Percentiles rank a stretch among this genome's conserved stretches.
Evolutionary conservation across 495 filamentous ascomycete species (phyloP).

Genomic region (Penicillium mononematosum): DNA sequence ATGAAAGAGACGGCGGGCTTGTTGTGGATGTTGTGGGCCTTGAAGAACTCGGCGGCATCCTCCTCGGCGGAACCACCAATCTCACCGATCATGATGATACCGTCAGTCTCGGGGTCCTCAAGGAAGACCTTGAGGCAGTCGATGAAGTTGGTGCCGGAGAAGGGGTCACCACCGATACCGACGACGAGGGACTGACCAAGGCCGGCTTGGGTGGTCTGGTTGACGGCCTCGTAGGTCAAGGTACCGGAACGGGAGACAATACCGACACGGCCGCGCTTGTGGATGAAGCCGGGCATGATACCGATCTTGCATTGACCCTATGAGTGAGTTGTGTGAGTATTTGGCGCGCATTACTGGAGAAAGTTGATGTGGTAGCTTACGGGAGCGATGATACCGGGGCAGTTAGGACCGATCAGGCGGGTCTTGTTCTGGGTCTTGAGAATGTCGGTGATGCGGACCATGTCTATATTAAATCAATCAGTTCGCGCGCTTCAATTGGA

Average conservation of each 20-base stretch:
- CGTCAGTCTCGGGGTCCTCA: conserved; percentile 92
- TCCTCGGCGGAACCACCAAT: conserved; percentile 97
- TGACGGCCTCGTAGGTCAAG: conserved; percentile 98
- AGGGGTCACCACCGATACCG: conserved; percentile 97
- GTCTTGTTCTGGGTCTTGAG: conserved; percentile 98
- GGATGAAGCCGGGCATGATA: conserved; percentile 99
- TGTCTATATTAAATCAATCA: conserved; percentile 61
- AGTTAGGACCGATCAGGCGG: conserved; percentile 94
- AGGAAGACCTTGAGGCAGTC: conserved; percentile 98
- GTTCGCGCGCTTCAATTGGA: conserved; percentile 12
- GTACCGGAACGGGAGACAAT: conserved; percentile 98
- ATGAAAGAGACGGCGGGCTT: conserved; percentile 99
- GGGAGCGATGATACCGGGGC: conserved; percentile 94
- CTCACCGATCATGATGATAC: conserved; percentile 99
- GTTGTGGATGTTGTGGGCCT: conserved; percentile 82
- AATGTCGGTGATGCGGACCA: conserved; percentile 98
- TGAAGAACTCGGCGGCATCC: conserved; percentile 95
- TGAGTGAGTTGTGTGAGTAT: conserved; percentile 19
- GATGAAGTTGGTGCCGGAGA: conserved; percentile 99
- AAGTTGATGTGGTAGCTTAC: conserved; percentile 40
- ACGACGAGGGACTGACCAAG: conserved; percentile 97
- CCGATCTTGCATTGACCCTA: conserved; percentile 99
- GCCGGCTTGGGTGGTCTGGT: conserved; percentile 96
- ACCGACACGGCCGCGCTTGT: conserved; percentile 97
- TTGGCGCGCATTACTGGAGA: neutral